Evolutionary conservation across 371 early-diverging fungal species (phyloP), one percentile per base, ranked within the genome.

Genomic region (Choanephora cucurbitarum): DNA sequence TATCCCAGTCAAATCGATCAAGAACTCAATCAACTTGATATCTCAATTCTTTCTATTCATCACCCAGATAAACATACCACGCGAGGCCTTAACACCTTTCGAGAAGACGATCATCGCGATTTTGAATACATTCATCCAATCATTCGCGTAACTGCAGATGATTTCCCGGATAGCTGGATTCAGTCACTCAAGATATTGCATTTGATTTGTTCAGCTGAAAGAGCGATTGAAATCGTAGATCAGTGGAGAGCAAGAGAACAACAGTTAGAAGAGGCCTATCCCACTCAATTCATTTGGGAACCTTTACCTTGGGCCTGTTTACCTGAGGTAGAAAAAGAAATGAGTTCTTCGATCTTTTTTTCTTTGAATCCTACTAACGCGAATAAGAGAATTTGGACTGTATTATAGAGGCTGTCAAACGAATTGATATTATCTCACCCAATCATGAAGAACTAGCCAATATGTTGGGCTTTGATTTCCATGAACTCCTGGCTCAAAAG

Each of bases 111-210:
- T 19, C 76, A 80, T 42, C 58, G 80, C 64, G 77, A 75, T 43
- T 75, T 76, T 44, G 70, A 71, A 39, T 79, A 76, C 23, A 64
- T 65, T 21, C 67, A 79, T 49, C 76, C 76, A 2, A 76, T 73
- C 39, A 75, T 79, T 43, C 62, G 69, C 13, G 65, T 63, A 8
- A 66, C 63, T 11, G 64, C 79, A 1, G 11, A 11, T 1, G 72
- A 76, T 51, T 72, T 70, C n/a, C 74, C 76, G 3, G 62, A 69
- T 0, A 58, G 41, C 8, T 79, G 79, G 79, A 64, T 76, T 5
- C 10, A 57, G 14, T 72, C 76, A 0, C 48, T 73, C 2, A 40
- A 46, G 7, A 44, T 67, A 7, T 28, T 76, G 1, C 79, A 79
- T 45, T 55, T 76, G 21, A 79, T 79, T 52, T 72, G 61, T 42